Evolutionary conservation across 2,329 filamentous ascomycete genomes (phyloP), one percentile per base, ranked within the genome.

Genomic region (Epichloe uncinata): DNA sequence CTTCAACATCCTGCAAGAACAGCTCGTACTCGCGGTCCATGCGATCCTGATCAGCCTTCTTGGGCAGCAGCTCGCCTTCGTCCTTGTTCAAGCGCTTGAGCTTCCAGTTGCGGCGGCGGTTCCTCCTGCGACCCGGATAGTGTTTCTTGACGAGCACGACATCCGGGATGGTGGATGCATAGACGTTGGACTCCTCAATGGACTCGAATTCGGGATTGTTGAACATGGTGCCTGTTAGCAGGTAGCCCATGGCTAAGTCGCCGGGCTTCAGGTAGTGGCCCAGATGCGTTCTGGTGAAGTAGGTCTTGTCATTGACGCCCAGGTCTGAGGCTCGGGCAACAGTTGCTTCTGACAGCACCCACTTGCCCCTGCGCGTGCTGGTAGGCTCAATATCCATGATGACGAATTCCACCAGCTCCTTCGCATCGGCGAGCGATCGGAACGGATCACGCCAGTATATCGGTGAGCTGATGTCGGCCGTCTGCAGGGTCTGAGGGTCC

Each of bases 131-230:
- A 59, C 87, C 81, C 53, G 85, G 81, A 70, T 94, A 98, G 75
- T 87, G 83, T 69, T 98, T 98, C 88, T 95, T 97, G 66, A 98
- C 88, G 3, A 98, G 77, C 6, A 98, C 71, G 0, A 97, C 93
- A 61, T 98, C 93, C 0, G 93, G 93, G 50, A 98, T 86, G 3
- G 77, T 81, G 3, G 82, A 84, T 3, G 79, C 73, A 68, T 94
- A 91, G 47, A 83, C 81, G 65, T 81, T 81, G 48, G 83, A 88
- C 47, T 77, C 69, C 66, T 96, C 89, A 35, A 96, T 77, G 49
- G 83, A 85, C 58, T 95, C 89, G 57, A 85, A 89, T 57, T 94
- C 78, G 9, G 77, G 73, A 63, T 89, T 93, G 75, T 98, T 97
- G 75, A 91, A 96, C 66, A 95, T 95, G 49, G 88, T 83, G 46